Percentiles rank a stretch among this genome's conserved stretches.
Evolutionary conservation across 352 stramenopile species (phyloP).

Genomic region (Phytophthora ramorum): DNA sequence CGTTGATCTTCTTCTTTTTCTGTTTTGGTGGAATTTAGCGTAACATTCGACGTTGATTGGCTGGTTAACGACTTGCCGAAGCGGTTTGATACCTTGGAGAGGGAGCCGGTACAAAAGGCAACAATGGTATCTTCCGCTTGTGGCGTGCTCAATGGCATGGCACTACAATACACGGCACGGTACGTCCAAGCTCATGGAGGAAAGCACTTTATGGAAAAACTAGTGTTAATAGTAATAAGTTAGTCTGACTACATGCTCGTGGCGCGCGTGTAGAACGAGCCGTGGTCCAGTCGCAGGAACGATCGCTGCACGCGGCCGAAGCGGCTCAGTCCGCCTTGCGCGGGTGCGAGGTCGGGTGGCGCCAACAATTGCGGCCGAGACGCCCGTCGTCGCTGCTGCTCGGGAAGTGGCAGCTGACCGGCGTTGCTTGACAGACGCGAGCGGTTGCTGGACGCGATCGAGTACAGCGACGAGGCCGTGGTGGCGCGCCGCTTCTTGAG

Average conservation of each 20-base stretch:
- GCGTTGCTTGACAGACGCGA: constrained; percentile 41
- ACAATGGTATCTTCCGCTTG: neutral
- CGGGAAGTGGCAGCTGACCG: constrained; percentile 32
- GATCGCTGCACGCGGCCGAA: constrained; percentile 41
- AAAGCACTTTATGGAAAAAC: constrained; percentile 9
- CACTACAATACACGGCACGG: neutral
- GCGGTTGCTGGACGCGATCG: constrained; percentile 48
- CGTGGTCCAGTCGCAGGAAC: constrained; percentile 48
- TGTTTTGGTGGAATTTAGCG: neutral
- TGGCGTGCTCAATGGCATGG: neutral
- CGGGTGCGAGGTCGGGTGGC: constrained; percentile 16
- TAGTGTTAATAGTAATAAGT: constrained; percentile 42
- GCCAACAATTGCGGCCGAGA: constrained; percentile 32
- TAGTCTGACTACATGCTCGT: constrained; percentile 46
- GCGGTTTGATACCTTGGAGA: neutral
- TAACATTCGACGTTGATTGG: neutral
- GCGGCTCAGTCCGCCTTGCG: constrained; percentile 35
- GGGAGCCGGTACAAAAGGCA: constrained; percentile 4
- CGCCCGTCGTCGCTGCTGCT: constrained; percentile 32
- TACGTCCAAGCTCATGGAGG: neutral
- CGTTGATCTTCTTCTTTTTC: neutral
- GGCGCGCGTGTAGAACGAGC: constrained; percentile 50
- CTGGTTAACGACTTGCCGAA: neutral
- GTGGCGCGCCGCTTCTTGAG: constrained; percentile 51
- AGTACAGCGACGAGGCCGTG: constrained; percentile 49